Evolutionary conservation across 2,329 filamentous ascomycete species (phyloP), one percentile per base, ranked within the genome.

Genomic region (Thermochaetoides dissita): DNA sequence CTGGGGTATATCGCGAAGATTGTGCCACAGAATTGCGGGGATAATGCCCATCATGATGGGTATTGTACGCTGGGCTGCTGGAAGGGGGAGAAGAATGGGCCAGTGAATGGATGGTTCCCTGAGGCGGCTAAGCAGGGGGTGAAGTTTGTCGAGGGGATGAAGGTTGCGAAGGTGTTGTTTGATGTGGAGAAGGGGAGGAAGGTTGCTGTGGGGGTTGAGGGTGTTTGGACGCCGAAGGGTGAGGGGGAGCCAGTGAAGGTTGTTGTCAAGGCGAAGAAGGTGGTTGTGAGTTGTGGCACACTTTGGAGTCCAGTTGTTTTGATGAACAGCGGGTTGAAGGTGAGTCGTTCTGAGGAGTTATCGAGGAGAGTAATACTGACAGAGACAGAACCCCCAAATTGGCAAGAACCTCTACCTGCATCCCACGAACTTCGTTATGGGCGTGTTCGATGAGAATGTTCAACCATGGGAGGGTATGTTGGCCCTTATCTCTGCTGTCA

Each of bases 381-480:
- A 12, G 17, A 1, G 24, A 10, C 53, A 77, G 65, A 94, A 94
- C 57, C 69, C 70, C 4, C 79, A 94, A 43, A 81, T 95, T 48
- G 89, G 89, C 28, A 73, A 71, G 7, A 84, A 95, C 53, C 72
- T 95, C 3, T 70, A 91, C 53, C 60, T 94, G 1, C 89, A 96
- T 55, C 89, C 87, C 1, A 79, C 78, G 54, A 71, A 69, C 53
- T 56, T 68, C 7, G 53, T 78, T 6, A 58, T 60, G 4, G 82
- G 72, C 2, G 67, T 79, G n/a, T 87, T 81, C 59, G 68, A 81
- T 30, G 69, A 86, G 45, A 78, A 83, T 32, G 70, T 79, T 12
- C 71, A 69, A n/a, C 77, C 78, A 1, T 84, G 80, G 79, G 77
- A 80, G 59, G 69, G 44, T 44, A 36, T n/a, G 36, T 11, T 24